phyloP scores from a whole-genome alignment of 2,329 filamentous ascomycete genomes.

The Dactylonectria estremocensis region DNA sequence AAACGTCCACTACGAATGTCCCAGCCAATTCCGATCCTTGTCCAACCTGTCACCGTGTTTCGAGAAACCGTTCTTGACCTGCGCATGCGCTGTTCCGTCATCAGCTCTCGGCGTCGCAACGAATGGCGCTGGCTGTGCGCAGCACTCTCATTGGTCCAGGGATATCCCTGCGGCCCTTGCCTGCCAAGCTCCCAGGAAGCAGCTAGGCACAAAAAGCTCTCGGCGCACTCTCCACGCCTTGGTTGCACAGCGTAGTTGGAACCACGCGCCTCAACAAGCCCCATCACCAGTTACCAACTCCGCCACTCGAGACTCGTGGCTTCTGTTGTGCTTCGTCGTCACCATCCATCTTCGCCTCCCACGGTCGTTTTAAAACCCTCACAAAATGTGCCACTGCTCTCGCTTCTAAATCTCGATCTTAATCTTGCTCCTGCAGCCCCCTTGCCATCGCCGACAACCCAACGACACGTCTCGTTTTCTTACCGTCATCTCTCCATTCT shows the following conservation, averaged over 20 bases:
- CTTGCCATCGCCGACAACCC: slow-evolving; percentile 5
- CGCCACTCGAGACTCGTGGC: slow-evolving; percentile 49
- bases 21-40: slow-evolving; percentile 18
- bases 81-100: slow-evolving; percentile 21
- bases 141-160: slow-evolving; percentile 40
- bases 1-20: slow-evolving; percentile 15
- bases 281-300: slow-evolving; percentile 49
- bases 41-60: slow-evolving; percentile 32
- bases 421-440: neutral
- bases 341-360: slow-evolving; percentile 40
- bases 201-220: slow-evolving; percentile 43
- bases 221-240: slow-evolving; percentile 27
- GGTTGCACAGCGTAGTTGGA: slow-evolving; percentile 31
- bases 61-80: slow-evolving; percentile 3
- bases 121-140: slow-evolving; percentile 31
- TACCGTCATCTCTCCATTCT: slow-evolving; percentile 20
- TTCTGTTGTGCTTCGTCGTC: slow-evolving; percentile 44
- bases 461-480: slow-evolving; percentile 36
- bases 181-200: slow-evolving; percentile 37
- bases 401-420: slow-evolving; percentile 7
- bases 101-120: slow-evolving; percentile 23
- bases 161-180: slow-evolving; percentile 34
- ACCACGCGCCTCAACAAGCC: slow-evolving; percentile 48
- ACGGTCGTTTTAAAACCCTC: slow-evolving; percentile 35
- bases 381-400: slow-evolving; percentile 13